Base-by-base conservation (phyloP, 176 grass and related monocot species). In the Musa beccarii region DNA sequence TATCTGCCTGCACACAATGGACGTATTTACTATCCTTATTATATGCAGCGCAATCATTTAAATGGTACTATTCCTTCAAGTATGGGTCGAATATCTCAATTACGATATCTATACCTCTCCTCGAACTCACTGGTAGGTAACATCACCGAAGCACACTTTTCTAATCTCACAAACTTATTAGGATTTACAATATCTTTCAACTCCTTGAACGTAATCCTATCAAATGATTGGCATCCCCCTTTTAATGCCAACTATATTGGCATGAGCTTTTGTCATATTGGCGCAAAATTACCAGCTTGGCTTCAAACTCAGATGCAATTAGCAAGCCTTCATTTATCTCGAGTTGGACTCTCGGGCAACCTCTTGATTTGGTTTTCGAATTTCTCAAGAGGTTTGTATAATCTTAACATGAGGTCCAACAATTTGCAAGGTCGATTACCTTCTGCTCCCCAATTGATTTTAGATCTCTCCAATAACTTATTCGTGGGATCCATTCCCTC, bases 151-250 rank as follows among this genome's bases (percentile, higher is more conserved):
- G 51, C 43, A 11, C 67, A 74, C 24, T 78, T 84, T 54, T 62
- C 29, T 16, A 74, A 84, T 63, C 76, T 84, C 15, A 75, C 54
- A 19, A 79, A 57, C 1, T 75, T 84, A 19, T 2, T 23, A 59
- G 25, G 8, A 67, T 21, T 73, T 84, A 10, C 61, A 79, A 63
- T 84, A 51, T 84, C 82, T 54, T 78, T 19, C 2, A 84, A 79
- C 63, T 67, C 54, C 19, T 28, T 84, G 69, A 43, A 53, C 8
- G 5, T 84, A 2, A 49, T 43, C 28, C 34, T 75, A 21, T 66
- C 54, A 8, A 0, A 78, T 52, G 64, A 63, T 70, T 69, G 66
- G 66, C 1, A 0, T 11, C 29, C 28, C 11, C 66, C 66, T 26
- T 69, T 69, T 69, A 21, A 10, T 26, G 28, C 2, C 28, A 0